A percentile compares a stretch with the other conserved stretches of the same genome.
phyloP scores from a whole-genome alignment of 805 yeast genomes.

The Dipodascus albidus region DNA sequence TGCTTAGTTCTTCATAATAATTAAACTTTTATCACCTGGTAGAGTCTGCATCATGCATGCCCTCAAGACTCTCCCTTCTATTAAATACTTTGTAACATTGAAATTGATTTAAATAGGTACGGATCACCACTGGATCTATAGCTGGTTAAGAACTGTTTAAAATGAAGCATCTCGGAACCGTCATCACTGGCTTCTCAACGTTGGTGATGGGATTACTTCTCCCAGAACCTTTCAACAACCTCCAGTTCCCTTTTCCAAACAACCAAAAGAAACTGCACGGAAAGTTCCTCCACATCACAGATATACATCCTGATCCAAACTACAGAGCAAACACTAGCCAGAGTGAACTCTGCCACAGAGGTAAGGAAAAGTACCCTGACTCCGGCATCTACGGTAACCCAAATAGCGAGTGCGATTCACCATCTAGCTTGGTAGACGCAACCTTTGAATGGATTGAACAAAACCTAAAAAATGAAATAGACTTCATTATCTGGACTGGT shows the following conservation, averaged over 20 bases:
- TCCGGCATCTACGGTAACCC: slow-evolving; percentile 71
- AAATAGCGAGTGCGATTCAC: slow-evolving; percentile 66
- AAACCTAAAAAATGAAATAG: slow-evolving; percentile 63
- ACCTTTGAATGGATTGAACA: slow-evolving; percentile 58
- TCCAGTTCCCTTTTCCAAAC: no score
- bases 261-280: slow-evolving; percentile 41
- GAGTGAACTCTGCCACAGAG: slow-evolving; percentile 45
- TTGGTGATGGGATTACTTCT: not conserved
- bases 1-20: no score
- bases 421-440: slow-evolving; percentile 44
- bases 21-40: no score
- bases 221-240: not conserved
- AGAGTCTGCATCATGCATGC: no score
- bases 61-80: no score
- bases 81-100: no score
- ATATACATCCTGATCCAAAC: slow-evolving; percentile 74
- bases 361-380: slow-evolving; percentile 22
- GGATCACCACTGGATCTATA: not conserved
- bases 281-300: slow-evolving; percentile 72
- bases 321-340: slow-evolving; percentile 42
- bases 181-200: not conserved
- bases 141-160: not conserved
- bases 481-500: slow-evolving; percentile 85
- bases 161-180: not conserved
- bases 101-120: not conserved